These are phyloP conservation scores for Rhizopus microsporus DNA, from an alignment of 371 early-diverging fungal genomes.

Conservation along the genomic window DNA sequence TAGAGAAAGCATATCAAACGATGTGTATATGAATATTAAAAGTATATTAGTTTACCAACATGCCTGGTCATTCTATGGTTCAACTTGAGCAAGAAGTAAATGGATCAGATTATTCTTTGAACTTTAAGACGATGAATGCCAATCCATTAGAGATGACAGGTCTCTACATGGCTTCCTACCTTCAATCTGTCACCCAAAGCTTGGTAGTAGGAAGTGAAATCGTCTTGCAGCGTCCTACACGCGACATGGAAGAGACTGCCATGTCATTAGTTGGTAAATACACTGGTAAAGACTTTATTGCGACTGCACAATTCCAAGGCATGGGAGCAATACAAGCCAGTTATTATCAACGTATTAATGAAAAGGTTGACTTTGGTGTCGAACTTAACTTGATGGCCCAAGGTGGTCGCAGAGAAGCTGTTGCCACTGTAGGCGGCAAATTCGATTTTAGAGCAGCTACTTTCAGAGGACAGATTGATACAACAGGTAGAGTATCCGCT, in stretches of 20 bases:
- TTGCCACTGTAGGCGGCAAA: slow-evolving; percentile 94
- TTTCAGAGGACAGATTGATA: slow-evolving; percentile 90
- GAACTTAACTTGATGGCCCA: slow-evolving; percentile 86
- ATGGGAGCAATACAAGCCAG: slow-evolving; percentile 82
- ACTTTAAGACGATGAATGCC: slow-evolving; percentile 94
- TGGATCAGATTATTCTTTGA: slow-evolving; percentile 84
- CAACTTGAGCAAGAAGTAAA: slow-evolving; percentile 91
- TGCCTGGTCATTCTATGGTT: slow-evolving; percentile 86
- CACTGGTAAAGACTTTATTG: slow-evolving; percentile 72
- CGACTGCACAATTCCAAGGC: slow-evolving; percentile 84
- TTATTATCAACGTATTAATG: slow-evolving; percentile 91
- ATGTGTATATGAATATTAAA: background rate
- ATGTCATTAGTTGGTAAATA: slow-evolving; percentile 80
- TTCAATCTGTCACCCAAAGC: slow-evolving; percentile 88
- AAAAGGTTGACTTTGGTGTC: slow-evolving; percentile 91
- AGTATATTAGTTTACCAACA: slow-evolving; percentile 54
- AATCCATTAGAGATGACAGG: slow-evolving; percentile 90
- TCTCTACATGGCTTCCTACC: slow-evolving; percentile 81
- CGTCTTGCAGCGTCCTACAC: slow-evolving; percentile 82
- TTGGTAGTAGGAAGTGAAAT: slow-evolving; percentile 88
- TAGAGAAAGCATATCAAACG: slow-evolving; percentile 27
- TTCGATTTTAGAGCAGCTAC: slow-evolving; percentile 92
- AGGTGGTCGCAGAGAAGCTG: slow-evolving; percentile 83
- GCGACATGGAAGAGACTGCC: slow-evolving; percentile 81
- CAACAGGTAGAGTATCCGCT: slow-evolving; percentile 83